phyloP scores from a whole-genome alignment of 2,329 filamentous ascomycete species.

The Cordyceps tenuipes region DNA sequence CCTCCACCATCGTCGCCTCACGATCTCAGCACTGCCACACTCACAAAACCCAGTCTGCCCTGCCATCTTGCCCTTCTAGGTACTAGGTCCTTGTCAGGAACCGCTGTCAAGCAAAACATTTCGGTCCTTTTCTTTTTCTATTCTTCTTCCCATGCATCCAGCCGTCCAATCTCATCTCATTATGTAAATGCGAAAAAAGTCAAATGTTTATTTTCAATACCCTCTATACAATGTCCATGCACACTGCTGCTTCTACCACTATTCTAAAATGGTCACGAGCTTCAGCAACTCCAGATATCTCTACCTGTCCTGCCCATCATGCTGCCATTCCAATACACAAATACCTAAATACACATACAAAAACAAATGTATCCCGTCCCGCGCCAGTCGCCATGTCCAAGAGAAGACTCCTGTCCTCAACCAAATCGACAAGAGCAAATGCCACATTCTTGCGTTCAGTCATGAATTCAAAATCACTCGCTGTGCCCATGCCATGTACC shows the following conservation, averaged over 20 bases:
- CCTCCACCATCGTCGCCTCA: conserved; percentile 2
- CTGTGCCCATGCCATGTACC: neutral
- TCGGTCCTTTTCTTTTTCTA: neutral
- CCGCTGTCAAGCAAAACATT: neutral
- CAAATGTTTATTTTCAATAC: neutral
- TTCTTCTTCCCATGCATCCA: neutral
- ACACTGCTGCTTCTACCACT: neutral
- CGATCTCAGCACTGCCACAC: conserved; percentile 4
- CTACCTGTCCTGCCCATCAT: neutral
- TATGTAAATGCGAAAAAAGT: conserved; percentile 1
- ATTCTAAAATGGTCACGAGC: neutral
- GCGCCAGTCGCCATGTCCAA: neutral
- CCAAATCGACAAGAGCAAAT: neutral
- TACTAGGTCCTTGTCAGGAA: neutral
- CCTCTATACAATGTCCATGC: conserved; percentile 3
- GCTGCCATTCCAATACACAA: neutral
- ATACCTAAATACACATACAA: neutral
- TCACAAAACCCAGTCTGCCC: neutral
- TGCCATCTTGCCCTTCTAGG: conserved; percentile 4
- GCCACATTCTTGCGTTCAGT: neutral
- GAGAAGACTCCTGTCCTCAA: neutral
- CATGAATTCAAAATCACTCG: conserved; percentile 6
- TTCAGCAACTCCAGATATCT: neutral
- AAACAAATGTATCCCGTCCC: neutral
- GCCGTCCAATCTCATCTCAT: neutral